These are phyloP conservation scores for Plicaturopsis crispa DNA, from an alignment of 768 basidiomycete species.

Conservation along the genomic window DNA sequence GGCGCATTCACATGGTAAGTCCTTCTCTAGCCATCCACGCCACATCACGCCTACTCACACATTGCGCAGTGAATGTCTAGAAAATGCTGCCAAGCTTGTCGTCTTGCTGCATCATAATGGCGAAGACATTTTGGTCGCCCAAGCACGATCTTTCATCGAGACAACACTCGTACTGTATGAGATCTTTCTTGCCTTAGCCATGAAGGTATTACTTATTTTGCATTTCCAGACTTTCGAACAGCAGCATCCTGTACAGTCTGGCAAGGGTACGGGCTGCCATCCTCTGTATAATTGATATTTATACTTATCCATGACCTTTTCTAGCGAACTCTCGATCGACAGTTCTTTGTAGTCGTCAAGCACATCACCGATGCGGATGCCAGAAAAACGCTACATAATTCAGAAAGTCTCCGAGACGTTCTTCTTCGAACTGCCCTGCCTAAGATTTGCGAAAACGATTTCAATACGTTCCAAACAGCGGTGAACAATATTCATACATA, in stretches of 20 bases:
- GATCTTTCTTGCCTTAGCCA: too few relatives aligned
- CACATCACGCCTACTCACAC: too few relatives aligned
- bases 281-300: too few relatives aligned
- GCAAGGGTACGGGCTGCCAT: conserved; percentile 41
- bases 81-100: conserved; percentile 41
- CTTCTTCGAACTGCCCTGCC: conserved; percentile 51
- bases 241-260: conserved; percentile 49
- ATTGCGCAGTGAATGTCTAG: conserved; percentile 20
- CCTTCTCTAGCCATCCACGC: too few relatives aligned
- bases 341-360: conserved; percentile 48
- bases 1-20: conserved; percentile 49
- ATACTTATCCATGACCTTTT: too few relatives aligned
- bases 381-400: conserved; percentile 17
- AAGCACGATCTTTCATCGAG: conserved; percentile 50
- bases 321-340: conserved; percentile 37
- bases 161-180: conserved; percentile 41
- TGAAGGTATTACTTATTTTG: too few relatives aligned
- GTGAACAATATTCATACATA: conserved; percentile 50
- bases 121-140: conserved; percentile 52
- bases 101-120: conserved; percentile 36
- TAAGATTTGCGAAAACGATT: conserved; percentile 43
- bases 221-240: conserved; percentile 53
- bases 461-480: conserved; percentile 40
- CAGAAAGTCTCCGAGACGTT: conserved; percentile 33
- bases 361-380: conserved; percentile 33